phyloP scores from a whole-genome alignment of 164 flowering plant species.

The Santalum album region DNA sequence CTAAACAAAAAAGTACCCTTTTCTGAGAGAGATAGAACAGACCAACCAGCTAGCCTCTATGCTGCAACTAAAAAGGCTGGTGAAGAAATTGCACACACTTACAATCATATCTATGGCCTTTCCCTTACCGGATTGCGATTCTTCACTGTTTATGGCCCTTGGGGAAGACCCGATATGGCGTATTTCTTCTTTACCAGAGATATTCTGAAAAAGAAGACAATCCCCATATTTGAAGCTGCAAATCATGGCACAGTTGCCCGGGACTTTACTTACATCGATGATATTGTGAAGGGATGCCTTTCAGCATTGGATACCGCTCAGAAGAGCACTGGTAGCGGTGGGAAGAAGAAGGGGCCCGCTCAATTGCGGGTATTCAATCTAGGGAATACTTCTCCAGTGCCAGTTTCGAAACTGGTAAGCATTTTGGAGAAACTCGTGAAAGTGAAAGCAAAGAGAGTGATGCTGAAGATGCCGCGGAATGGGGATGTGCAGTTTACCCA shows the following conservation, averaged over 20 bases:
- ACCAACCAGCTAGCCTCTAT: conserved; percentile 89
- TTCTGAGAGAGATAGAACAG: conserved; percentile 78
- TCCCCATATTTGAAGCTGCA: conserved; percentile 63
- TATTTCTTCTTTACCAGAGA: conserved; percentile 86
- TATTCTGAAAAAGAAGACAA: conserved; percentile 64
- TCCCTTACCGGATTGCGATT: conserved; percentile 85
- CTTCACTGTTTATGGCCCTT: conserved; percentile 92
- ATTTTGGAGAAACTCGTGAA: conserved; percentile 83
- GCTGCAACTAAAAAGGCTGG: conserved; percentile 97
- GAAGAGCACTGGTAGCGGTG: conserved; percentile 88
- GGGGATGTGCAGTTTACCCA: conserved; percentile 93
- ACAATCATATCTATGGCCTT: conserved; percentile 80
- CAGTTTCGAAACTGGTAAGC: conserved; percentile 66
- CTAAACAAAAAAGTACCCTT: conserved; percentile 80
- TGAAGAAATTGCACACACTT: conserved; percentile 81
- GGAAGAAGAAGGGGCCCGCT: conserved; percentile 87
- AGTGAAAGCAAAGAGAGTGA: conserved; percentile 61
- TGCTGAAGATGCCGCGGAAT: conserved; percentile 80
- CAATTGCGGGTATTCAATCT: conserved; percentile 75
- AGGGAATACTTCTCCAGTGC: conserved; percentile 76
- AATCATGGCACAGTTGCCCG: conserved; percentile 86
- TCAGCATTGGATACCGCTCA: conserved; percentile 59
- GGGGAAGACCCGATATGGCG: conserved; percentile 97
- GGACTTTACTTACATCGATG: conserved; percentile 87
- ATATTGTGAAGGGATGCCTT: conserved; percentile 66